Conservation (phyloP, 371 early-diverging fungal species). For the Mucor ambiguus region DNA sequence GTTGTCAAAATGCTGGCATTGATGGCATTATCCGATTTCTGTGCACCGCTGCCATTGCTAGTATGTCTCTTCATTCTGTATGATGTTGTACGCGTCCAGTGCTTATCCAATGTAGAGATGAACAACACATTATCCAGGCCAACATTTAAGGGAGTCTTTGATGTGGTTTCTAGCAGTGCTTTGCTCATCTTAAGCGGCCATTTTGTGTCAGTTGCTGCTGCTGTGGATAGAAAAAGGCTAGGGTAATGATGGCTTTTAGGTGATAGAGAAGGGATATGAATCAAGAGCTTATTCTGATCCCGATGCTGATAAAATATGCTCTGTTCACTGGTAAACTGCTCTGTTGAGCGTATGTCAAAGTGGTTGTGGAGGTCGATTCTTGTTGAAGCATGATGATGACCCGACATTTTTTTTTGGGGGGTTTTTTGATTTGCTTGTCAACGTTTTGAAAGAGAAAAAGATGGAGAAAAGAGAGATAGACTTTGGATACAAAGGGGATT, state of each 20-base stretch:
- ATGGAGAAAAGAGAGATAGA: not conserved
- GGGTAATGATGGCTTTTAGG: not conserved
- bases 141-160: conserved; percentile 15
- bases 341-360: not conserved
- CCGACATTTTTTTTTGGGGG: not conserved
- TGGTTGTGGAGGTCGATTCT: not conserved
- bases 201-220: not conserved
- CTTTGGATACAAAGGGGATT: not conserved
- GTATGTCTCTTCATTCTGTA: conserved; percentile 12
- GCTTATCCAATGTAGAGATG: conserved; percentile 13
- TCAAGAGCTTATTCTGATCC: conserved; percentile 3
- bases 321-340: not conserved
- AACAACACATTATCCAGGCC: conserved; percentile 19
- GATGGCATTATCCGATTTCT: not conserved
- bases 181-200: not conserved
- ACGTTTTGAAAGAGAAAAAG: not conserved
- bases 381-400: not conserved
- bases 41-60: not conserved
- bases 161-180: conserved; percentile 4
- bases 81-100: conserved; percentile 19
- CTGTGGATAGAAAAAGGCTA: not conserved
- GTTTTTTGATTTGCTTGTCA: not conserved
- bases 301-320: not conserved
- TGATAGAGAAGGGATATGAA: not conserved
- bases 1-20: conserved; percentile 37